Conservation (phyloP, 345 rosid genomes). For the Dovyalis caffra region DNA sequence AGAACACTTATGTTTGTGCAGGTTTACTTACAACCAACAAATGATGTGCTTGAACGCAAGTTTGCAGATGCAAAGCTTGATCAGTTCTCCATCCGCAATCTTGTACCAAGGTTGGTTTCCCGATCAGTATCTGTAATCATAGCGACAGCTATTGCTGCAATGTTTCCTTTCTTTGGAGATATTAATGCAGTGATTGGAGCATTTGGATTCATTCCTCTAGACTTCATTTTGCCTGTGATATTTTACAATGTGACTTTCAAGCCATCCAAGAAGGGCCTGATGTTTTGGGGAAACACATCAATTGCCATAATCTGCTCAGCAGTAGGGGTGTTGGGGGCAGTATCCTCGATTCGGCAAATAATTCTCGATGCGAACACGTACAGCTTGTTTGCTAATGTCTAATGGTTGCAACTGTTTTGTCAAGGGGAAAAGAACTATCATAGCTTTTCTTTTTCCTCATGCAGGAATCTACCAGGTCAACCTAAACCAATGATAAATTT, state of each 20-base stretch:
- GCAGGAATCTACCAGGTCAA: background rate
- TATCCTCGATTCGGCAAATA: slow-evolving; percentile 24
- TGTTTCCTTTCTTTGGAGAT: slow-evolving; percentile 62
- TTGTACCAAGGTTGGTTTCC: slow-evolving; percentile 37
- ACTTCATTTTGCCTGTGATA: slow-evolving; percentile 34
- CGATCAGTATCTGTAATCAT: slow-evolving; percentile 37
- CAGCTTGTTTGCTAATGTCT: slow-evolving; percentile 25
- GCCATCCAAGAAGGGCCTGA: slow-evolving; percentile 16
- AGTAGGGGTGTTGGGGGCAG: slow-evolving; percentile 8
- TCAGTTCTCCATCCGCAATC: slow-evolving; percentile 41
- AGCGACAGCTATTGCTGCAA: slow-evolving; percentile 34
- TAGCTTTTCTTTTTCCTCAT: background rate
- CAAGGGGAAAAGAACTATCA: too few species aligned
- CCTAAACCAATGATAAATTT: too few species aligned
- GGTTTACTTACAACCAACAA: too few species aligned
- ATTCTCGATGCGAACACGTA: slow-evolving; percentile 23
- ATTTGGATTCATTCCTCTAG: slow-evolving; percentile 48
- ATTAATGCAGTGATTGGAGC: slow-evolving; percentile 48
- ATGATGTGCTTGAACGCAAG: too few species aligned
- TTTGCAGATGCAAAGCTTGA: too few species aligned
- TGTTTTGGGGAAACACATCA: slow-evolving; percentile 14
- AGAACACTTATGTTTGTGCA: slow-evolving; percentile 27
- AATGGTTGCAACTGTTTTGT: background rate
- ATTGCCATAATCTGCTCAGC: slow-evolving; percentile 8
- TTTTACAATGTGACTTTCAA: slow-evolving; percentile 29